Conservation (phyloP, 768 basidiomycete species). For the Boletus barrowsii region DNA sequence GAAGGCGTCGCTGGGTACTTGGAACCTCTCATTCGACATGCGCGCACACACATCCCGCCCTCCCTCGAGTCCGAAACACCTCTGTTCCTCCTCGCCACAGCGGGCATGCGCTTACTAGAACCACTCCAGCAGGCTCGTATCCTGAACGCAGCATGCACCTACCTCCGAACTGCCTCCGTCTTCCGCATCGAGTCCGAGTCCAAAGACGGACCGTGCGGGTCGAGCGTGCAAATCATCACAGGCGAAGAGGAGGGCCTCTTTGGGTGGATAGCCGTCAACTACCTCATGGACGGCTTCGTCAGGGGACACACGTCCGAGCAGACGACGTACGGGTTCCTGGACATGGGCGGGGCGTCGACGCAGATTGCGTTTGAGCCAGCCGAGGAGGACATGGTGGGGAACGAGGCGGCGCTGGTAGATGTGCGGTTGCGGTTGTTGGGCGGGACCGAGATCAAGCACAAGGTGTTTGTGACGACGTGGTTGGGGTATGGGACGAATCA, state of each 20-base stretch:
- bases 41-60: slow-evolving; percentile 78
- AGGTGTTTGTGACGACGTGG: slow-evolving; percentile 98
- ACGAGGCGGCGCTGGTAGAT: slow-evolving; percentile 60
- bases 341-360: slow-evolving; percentile 99
- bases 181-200: slow-evolving; percentile 74
- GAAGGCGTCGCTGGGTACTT: slow-evolving; percentile 73
- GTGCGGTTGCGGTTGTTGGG: slow-evolving; percentile 79
- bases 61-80: slow-evolving; percentile 83
- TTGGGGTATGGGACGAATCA: slow-evolving; percentile 97
- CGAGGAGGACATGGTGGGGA: slow-evolving; percentile 46
- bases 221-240: slow-evolving; percentile 89
- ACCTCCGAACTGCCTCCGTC: slow-evolving; percentile 68
- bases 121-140: slow-evolving; percentile 66
- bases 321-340: slow-evolving; percentile 95
- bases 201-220: slow-evolving; percentile 78
- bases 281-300: slow-evolving; percentile 94
- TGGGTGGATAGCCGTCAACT: slow-evolving; percentile 99
- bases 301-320: slow-evolving; percentile 43
- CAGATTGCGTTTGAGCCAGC: slow-evolving; percentile 97
- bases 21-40: slow-evolving; percentile 79
- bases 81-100: slow-evolving; percentile 91
- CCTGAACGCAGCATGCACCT: slow-evolving; percentile 72
- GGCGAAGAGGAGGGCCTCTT: slow-evolving; percentile 98
- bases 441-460: slow-evolving; percentile 85
- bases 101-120: slow-evolving; percentile 90